phyloP scores from a whole-genome alignment of 768 basidiomycete genomes.

The Pisolithus tinctorius region DNA sequence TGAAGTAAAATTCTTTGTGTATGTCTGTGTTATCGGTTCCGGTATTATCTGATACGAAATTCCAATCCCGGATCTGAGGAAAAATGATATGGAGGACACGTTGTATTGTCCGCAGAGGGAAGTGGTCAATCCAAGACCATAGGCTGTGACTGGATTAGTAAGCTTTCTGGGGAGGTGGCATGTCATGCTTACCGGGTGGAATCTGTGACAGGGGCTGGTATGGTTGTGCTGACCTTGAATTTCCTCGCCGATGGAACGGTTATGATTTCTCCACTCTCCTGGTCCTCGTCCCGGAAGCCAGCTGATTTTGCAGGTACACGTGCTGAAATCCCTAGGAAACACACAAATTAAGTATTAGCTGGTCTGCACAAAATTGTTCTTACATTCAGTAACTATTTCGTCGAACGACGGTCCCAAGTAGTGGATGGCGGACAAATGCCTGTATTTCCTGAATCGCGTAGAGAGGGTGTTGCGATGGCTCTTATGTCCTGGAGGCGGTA shows the following conservation, averaged over 20 bases:
- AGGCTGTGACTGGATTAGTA: constrained; percentile 13
- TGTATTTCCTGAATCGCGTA: constrained; percentile 25
- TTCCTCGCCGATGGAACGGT: constrained; percentile 27
- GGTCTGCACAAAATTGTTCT: neutral
- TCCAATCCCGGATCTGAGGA: constrained; percentile 37
- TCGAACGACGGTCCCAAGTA: constrained; percentile 22
- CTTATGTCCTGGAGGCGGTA: constrained; percentile 25
- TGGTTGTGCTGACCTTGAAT: constrained; percentile 19
- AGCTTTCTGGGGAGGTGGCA: neutral
- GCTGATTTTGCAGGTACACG: constrained; percentile 26
- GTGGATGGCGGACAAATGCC: constrained; percentile 26
- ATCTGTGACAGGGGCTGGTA: constrained; percentile 26
- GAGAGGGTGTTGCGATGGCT: constrained; percentile 30
- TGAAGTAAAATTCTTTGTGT: constrained; percentile 43
- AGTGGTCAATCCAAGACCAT: constrained; percentile 27
- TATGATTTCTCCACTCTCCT: constrained; percentile 20
- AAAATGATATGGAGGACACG: constrained; percentile 39
- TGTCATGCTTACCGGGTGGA: constrained; percentile 20
- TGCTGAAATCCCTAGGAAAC: constrained; percentile 16
- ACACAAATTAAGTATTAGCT: constrained; percentile 4
- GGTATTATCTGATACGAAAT: constrained; percentile 31
- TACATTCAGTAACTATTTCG: constrained; percentile 24
- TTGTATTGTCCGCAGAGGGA: constrained; percentile 27
- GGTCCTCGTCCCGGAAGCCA: constrained; percentile 22
- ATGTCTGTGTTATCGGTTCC: constrained; percentile 33